Evolutionary conservation across 495 filamentous ascomycete species (phyloP).

Genomic region (Baudoinia panamericana): DNA sequence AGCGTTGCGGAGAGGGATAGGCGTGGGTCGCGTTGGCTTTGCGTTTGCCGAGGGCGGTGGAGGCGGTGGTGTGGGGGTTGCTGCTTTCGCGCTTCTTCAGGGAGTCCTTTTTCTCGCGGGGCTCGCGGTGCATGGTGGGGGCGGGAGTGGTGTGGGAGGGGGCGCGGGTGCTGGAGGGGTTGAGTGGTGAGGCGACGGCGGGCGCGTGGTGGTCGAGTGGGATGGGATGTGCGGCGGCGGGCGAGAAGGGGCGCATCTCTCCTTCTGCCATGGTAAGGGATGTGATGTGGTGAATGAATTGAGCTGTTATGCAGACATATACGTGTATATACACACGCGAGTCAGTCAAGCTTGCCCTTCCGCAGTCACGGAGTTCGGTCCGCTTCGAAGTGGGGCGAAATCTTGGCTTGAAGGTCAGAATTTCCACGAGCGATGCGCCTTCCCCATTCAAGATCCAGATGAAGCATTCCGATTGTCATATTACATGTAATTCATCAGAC

Average conservation of each 20-base stretch:
- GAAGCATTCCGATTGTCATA: background rate
- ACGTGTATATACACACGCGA: no score
- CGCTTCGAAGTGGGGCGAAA: conserved; percentile 1
- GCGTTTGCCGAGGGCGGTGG: conserved; percentile 8
- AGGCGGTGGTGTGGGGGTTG: conserved; percentile 10
- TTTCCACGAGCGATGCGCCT: no score
- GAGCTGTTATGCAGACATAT: no score
- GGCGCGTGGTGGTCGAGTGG: conserved; percentile 24
- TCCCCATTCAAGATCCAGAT: background rate
- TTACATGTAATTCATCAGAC: background rate
- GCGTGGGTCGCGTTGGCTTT: conserved; percentile 22
- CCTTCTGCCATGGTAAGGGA: conserved; percentile 4
- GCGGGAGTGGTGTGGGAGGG: conserved; percentile 18
- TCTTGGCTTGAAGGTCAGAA: conserved; percentile 1
- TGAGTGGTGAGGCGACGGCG: conserved; percentile 29
- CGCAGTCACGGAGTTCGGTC: no score
- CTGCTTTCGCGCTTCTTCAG: conserved; percentile 34
- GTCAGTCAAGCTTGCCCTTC: no score
- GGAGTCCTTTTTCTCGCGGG: conserved; percentile 32
- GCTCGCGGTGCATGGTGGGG: conserved; percentile 23
- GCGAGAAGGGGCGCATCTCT: background rate
- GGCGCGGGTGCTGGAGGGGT: conserved; percentile 23
- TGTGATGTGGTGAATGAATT: no score
- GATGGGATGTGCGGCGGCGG: background rate
- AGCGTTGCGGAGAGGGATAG: conserved; percentile 29